Base-by-base conservation (phyloP, 2,329 filamentous ascomycete species). In the Apiospora malaysiana region DNA sequence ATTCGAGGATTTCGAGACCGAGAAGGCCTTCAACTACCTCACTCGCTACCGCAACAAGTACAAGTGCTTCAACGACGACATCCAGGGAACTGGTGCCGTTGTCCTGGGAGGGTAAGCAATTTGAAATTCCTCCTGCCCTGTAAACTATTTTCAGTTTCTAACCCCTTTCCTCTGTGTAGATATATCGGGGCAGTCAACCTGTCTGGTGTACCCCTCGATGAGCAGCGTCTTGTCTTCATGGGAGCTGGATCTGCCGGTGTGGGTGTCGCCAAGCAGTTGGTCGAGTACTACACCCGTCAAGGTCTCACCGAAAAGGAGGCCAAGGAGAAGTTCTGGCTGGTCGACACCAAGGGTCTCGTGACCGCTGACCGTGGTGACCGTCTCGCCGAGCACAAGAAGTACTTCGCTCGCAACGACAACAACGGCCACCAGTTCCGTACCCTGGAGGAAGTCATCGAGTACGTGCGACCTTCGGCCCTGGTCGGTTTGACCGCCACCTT, bases 11-110 rank as follows among this genome's bases (percentile, higher is more conserved):
- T 97, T 97, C 83, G 97, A 98, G 86, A 97, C 95, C 79, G 86
- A 89, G 75, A 90, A 90, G 83, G 95, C 96, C 66, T 99, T 98
- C 89, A 92, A 93, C 73, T 95, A 97, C 78, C 89, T 98, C 51
- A 93, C 96, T 80, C 90, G 94, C 72, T 98, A 98, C 85, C 92
- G 94, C 76, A 87, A 95, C 80, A 89, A 87, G 74, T 95, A 97
- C 87, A 95, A 93, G 82, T 97, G 94, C 88, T 99, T 99, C 90
- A 98, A 98, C 82, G 96, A 98, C 79, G 95, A 99, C 80, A 96
- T 99, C 79, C 95, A 98, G 86, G 95, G 95, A 75, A 98, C 96
- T 76, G 96, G 96, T 77, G 94, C 95, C 74, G 96, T 99, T 78
- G 94, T 98, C 73, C 89, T 98, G 70, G 95, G 89, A 40, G 95